These are phyloP conservation scores for Botrytis elliptica DNA, from an alignment of 2,329 filamentous ascomycete genomes.

Conservation along the genomic window DNA sequence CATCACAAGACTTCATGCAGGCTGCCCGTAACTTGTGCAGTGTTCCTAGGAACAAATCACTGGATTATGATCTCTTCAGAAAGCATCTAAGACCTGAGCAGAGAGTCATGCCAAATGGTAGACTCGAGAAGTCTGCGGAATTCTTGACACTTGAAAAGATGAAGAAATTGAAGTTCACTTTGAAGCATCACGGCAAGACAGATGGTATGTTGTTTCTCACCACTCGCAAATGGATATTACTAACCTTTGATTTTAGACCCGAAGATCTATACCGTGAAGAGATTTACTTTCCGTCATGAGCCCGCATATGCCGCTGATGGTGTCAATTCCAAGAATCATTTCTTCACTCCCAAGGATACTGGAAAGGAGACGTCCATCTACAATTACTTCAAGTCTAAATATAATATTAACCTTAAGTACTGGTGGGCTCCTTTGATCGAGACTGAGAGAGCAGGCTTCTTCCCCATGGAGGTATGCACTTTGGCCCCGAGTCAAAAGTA, in stretches of 20 bases:
- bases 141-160: slow-evolving; percentile 57
- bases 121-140: slow-evolving; percentile 44
- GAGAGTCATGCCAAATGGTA: slow-evolving; percentile 14
- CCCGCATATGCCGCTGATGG: slow-evolving; percentile 47
- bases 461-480: slow-evolving; percentile 62
- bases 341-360: slow-evolving; percentile 54
- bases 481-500: slow-evolving; percentile 58
- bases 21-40: slow-evolving; percentile 39
- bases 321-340: slow-evolving; percentile 51
- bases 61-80: slow-evolving; percentile 31
- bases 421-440: slow-evolving; percentile 56
- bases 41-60: slow-evolving; percentile 30
- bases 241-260: slow-evolving; percentile 35
- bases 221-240: background rate
- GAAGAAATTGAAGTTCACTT: slow-evolving; percentile 54
- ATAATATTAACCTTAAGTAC: slow-evolving; percentile 50
- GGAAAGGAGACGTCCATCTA: slow-evolving; percentile 43
- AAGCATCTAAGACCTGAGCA: slow-evolving; percentile 29
- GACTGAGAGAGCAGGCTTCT: slow-evolving; percentile 53
- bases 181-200: slow-evolving; percentile 52
- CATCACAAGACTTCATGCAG: slow-evolving; percentile 41
- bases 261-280: slow-evolving; percentile 53
- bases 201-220: slow-evolving; percentile 31
- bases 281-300: slow-evolving; percentile 46
- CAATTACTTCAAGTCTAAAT: slow-evolving; percentile 57